Conservation (phyloP, 2,329 filamentous ascomycete species). For the Elsinoe arachidis region DNA sequence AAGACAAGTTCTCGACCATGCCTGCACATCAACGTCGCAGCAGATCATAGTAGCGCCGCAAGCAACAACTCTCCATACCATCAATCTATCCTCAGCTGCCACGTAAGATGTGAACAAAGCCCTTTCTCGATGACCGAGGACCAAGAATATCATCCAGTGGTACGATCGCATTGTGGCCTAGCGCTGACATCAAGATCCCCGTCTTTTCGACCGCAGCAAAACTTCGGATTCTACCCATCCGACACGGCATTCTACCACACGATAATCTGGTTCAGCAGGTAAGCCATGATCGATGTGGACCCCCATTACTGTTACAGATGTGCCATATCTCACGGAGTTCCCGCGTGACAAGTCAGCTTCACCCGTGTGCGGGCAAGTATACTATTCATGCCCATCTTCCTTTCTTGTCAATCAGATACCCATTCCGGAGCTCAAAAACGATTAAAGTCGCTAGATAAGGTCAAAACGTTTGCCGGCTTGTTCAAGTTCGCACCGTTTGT, state of each 20-base stretch:
- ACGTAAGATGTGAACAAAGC: not conserved
- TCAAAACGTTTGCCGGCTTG: not conserved
- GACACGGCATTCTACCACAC: not conserved
- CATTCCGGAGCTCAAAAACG: not conserved
- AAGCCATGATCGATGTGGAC: not conserved
- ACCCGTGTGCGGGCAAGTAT: not conserved
- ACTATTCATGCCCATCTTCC: not conserved
- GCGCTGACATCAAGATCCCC: constrained; percentile 11
- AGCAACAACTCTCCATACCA: too few relatives aligned
- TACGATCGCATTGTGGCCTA: not conserved
- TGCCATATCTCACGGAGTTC: not conserved
- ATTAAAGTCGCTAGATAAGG: constrained; percentile 10
- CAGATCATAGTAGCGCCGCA: too few relatives aligned
- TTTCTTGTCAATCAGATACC: not conserved
- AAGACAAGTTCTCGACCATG: too few relatives aligned
- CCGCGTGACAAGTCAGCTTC: not conserved
- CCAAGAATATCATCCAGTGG: constrained; percentile 1
- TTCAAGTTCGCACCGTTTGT: constrained; percentile 8
- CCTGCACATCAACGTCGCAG: too few relatives aligned
- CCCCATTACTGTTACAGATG: constrained; percentile 4
- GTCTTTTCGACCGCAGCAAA: not conserved
- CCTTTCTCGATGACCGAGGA: not conserved
- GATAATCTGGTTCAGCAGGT: not conserved
- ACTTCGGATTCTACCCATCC: not conserved
- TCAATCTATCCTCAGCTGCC: not conserved